These are phyloP conservation scores for Aspergillus versicolor DNA, from an alignment of 2,329 filamentous ascomycete genomes.

Conservation along the genomic window DNA sequence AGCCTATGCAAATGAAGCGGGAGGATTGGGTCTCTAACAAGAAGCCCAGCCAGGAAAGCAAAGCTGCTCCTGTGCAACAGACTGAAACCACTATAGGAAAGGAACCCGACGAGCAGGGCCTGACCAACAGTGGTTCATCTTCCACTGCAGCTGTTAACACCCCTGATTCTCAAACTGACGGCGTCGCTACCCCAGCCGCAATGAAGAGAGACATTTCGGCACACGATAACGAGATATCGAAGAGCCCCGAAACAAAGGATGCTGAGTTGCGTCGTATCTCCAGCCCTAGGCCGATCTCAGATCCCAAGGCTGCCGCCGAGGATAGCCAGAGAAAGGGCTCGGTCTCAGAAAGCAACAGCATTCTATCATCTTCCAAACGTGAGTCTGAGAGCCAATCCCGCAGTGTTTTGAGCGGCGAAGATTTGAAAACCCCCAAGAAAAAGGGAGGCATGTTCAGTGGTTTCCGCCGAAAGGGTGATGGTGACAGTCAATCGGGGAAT, in stretches of 20 bases:
- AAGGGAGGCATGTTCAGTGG: constrained; percentile 13
- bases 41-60: neutral
- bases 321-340: neutral
- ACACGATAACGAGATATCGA: neutral
- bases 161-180: neutral
- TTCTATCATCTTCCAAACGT: neutral
- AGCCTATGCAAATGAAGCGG: neutral
- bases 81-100: neutral
- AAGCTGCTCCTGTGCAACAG: neutral
- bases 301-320: neutral
- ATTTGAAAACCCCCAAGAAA: constrained; percentile 9
- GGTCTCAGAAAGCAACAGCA: neutral
- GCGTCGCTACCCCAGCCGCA: neutral
- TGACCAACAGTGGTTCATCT: neutral
- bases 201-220: neutral
- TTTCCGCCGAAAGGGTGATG: constrained; percentile 11
- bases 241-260: constrained; percentile 2
- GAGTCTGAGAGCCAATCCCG: constrained; percentile 8
- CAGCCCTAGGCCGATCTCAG: neutral
- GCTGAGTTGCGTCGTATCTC: constrained; percentile 1
- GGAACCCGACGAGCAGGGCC: neutral
- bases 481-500: constrained; percentile 9
- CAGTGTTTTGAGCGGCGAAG: constrained; percentile 1
- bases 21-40: neutral
- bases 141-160: constrained; percentile 6